Conservation (phyloP, 2,329 filamentous ascomycete species). For the Sarocladiaceae sp. region DNA sequence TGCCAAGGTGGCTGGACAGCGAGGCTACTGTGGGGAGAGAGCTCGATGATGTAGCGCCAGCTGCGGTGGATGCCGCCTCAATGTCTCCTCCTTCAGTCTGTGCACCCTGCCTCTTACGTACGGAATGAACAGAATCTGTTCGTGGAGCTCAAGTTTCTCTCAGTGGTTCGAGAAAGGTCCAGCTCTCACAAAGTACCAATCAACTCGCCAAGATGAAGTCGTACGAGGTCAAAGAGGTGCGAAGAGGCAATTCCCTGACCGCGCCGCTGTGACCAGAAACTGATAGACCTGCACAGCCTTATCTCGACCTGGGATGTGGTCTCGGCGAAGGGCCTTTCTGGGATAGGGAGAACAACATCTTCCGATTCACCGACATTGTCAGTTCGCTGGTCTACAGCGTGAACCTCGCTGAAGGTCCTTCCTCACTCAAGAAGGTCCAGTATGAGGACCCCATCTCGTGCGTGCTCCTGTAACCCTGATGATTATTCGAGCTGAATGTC, state of each 20-base stretch:
- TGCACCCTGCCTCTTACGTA: no score
- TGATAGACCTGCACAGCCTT: conserved; percentile 11
- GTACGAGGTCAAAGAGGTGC: conserved; percentile 13
- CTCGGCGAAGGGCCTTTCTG: conserved; percentile 14
- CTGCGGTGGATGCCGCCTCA: no score
- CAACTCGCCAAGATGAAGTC: conserved; percentile 11
- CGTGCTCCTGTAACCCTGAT: no score
- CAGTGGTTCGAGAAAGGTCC: no score
- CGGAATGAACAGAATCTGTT: no score
- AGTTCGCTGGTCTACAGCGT: conserved; percentile 13
- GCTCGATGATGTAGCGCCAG: no score
- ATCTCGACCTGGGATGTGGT: conserved; percentile 14
- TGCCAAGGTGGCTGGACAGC: no score
- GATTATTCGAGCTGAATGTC: no score
- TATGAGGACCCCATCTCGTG: conserved; percentile 14
- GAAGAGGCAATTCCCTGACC: not conserved
- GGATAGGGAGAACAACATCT: conserved; percentile 14
- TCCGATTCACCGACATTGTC: conserved; percentile 16
- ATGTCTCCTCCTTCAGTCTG: no score
- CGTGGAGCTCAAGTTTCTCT: no score
- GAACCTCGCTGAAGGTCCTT: conserved; percentile 11
- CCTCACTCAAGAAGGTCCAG: conserved; percentile 11
- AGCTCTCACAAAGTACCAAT: no score
- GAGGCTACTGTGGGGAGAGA: no score
- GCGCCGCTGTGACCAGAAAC: not conserved